Evolutionary conservation across 768 basidiomycete genomes (phyloP), one percentile per base, ranked within the genome.

Genomic region (Ephemerocybe angulata): DNA sequence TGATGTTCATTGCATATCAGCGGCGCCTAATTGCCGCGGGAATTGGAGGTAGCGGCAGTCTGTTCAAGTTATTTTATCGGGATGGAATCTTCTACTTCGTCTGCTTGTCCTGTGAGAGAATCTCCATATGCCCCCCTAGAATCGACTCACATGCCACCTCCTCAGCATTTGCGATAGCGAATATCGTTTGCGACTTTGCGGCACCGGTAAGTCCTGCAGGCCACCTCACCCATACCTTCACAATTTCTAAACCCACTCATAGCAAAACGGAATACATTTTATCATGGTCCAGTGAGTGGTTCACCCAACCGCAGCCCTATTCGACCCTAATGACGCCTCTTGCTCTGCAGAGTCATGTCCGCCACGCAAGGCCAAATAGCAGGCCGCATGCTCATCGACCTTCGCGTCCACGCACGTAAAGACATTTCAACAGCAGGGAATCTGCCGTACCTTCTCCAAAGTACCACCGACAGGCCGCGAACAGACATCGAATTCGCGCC

Each of bases 41-140:
- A 42, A 19, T 7, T 19, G 8, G 21, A 7, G 25, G 13, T 8
- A 28, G 21, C 3, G 43, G 25, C 7, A 46, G 43, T 24, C 22
- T 46, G 7, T 12, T 21, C 43, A 10, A 10, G 4, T 12, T 13
- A 31, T 19, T 54, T 50, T 33, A 15, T 21, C 76, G 76, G 48
- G 76, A 74, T 7, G 74, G 76, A 21, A 64, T 74, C 37, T 75
- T 75, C 50, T 77, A 74, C 57, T 64, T 74, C 28, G 67, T 77
- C 5, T 72, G 75, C 12, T 69, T 76, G 29, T 65, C 43, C 15
- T 24, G 43, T 46, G 43, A 46, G 43, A 24, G 43, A 7, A 22
- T n/a, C 21, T 21, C 15, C 43, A 12, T 13, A n/a, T 28, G 13
- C 4, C 12, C 12, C 21, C 10, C 25, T 21, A n/a, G 43, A 5